Evolutionary conservation across 495 filamentous ascomycete species (phyloP), one percentile per base, ranked within the genome.

Genomic region (Pseudoneurospora amorphoporcata): DNA sequence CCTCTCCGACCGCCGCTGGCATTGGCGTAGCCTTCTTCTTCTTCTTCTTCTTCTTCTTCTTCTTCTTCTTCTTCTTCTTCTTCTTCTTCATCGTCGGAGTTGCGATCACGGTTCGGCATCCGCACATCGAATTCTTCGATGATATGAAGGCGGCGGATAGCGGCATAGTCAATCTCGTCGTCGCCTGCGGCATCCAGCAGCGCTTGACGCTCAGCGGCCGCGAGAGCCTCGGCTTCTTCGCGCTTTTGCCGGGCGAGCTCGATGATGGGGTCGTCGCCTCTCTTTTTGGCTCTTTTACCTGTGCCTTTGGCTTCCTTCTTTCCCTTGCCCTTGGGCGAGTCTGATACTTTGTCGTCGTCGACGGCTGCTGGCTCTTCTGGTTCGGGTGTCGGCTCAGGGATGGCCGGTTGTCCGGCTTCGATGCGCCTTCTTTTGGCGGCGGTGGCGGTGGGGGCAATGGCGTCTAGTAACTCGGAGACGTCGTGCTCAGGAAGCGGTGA

Each of bases 111-210:
- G n/a, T 74, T 71, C 1, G 77, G 78, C n/a, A 76, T 73, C 19
- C 71, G 84, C 4, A 98, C 75, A 19, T 92, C 88, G 85, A 95
- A 93, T 69, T 92, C 88, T 77, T 95, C 94, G 16, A 98, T 86
- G 45, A 94, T 87, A n/a, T 90, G 90, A 3, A 94, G 82, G 19
- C 89, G 89, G 53, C 89, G 90, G 73, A 97, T 88, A n/a, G 89
- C 85, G 12, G 87, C 87, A 32, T 94, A 85, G 69, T 90, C 88
- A 71, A 93, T 84, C 17, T 86, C 90, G 29, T 80, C 83, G 29
- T 88, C 84, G 8, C 89, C 83, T 16, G 84, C 82, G 10, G 53
- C 29, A 10, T 61, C 53, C 1, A 61, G 53, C 0, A 90, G 78
- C 4, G 80, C 79, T 69, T 90, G 87, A 68, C 90, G 87, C 72